Conservation (phyloP, 768 basidiomycete genomes). For the Pisolithus tinctorius region DNA sequence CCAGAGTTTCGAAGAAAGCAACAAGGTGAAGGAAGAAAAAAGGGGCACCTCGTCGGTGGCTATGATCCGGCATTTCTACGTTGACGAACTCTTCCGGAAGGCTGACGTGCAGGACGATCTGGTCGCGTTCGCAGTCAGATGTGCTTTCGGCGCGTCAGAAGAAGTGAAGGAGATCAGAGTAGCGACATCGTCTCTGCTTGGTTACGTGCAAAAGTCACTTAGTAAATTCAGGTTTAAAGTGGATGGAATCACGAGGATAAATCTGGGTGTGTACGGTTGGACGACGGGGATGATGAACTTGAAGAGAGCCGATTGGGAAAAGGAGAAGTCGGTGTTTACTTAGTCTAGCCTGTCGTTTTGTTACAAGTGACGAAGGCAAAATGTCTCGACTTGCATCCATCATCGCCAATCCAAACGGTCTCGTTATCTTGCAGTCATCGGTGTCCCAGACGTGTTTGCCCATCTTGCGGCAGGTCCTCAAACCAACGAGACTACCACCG, state of each 20-base stretch:
- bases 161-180: constrained; percentile 42
- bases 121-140: constrained; percentile 48
- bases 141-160: constrained; percentile 44
- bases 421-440: constrained; percentile 57
- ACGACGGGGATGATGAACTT: constrained; percentile 39
- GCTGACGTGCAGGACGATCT: constrained; percentile 60
- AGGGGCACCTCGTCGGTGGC: constrained; percentile 44
- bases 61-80: constrained; percentile 67
- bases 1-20: constrained; percentile 18
- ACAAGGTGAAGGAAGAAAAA: constrained; percentile 12
- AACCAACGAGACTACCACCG: constrained; percentile 12
- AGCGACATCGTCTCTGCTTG: constrained; percentile 42
- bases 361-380: neutral
- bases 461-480: constrained; percentile 43
- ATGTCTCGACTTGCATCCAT: constrained; percentile 26
- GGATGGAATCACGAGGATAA: constrained; percentile 33
- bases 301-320: constrained; percentile 42
- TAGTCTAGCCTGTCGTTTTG: neutral
- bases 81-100: constrained; percentile 56
- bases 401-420: constrained; percentile 17
- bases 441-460: constrained; percentile 51
- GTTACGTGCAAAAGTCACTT: constrained; percentile 42
- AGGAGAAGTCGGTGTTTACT: constrained; percentile 10
- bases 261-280: constrained; percentile 55
- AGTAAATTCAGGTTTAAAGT: constrained; percentile 42